Evolutionary conservation across 2,329 filamentous ascomycete species (phyloP).

Genomic region (Blastomyces gilchristii): DNA sequence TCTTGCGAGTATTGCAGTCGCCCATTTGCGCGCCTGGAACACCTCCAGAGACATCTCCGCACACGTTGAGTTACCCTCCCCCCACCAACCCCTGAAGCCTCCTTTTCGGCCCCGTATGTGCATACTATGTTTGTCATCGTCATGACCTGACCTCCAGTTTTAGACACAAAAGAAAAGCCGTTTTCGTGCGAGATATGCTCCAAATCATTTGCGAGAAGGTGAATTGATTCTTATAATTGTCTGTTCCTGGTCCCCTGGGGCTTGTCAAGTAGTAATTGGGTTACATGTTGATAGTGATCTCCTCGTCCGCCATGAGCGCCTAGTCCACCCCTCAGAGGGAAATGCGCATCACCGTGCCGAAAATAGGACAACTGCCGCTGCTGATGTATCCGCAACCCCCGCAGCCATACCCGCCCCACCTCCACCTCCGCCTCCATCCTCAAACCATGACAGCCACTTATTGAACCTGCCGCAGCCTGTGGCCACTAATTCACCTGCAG

Average conservation of each 20-base stretch:
- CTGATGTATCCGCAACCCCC: slow-evolving; percentile 27
- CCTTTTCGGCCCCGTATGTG: neutral
- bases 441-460: slow-evolving; percentile 35
- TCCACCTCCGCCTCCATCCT: slow-evolving; percentile 23
- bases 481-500: slow-evolving; percentile 29
- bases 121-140: slow-evolving; percentile 4
- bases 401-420: slow-evolving; percentile 27
- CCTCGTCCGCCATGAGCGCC: slow-evolving; percentile 40
- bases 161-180: slow-evolving; percentile 42
- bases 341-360: slow-evolving; percentile 31
- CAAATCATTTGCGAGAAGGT: slow-evolving; percentile 41
- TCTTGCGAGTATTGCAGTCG: slow-evolving; percentile 41
- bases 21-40: slow-evolving; percentile 40
- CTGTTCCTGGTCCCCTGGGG: neutral
- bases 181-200: slow-evolving; percentile 42
- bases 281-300: slow-evolving; percentile 30
- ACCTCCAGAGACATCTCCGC: slow-evolving; percentile 43
- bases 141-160: slow-evolving; percentile 20
- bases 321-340: slow-evolving; percentile 38
- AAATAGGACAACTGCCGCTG: slow-evolving; percentile 23
- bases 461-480: slow-evolving; percentile 38
- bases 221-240: slow-evolving; percentile 11
- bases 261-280: slow-evolving; percentile 12
- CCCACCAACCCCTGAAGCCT: neutral
- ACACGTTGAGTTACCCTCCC: slow-evolving; percentile 37